These are phyloP conservation scores for Boletus sensibilis DNA, from an alignment of 768 basidiomycete species.

Conservation along the genomic window DNA sequence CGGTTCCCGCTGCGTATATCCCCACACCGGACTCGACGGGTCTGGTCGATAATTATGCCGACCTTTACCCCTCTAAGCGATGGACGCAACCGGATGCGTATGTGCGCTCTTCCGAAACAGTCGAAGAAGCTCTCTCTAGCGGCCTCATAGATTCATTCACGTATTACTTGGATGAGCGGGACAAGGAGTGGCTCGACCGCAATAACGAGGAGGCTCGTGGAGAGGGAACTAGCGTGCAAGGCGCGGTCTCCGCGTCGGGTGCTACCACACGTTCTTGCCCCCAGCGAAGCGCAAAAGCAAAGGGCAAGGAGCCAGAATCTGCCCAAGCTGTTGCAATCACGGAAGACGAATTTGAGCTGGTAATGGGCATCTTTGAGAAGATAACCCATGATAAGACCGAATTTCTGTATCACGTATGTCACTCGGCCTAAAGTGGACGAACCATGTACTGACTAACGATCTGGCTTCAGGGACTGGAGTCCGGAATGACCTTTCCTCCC, in stretches of 20 bases:
- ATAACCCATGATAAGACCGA: slow-evolving; percentile 87
- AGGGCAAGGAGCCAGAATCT: slow-evolving; percentile 80
- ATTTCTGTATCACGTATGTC: slow-evolving; percentile 83
- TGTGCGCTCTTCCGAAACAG: slow-evolving; percentile 79
- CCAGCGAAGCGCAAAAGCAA: slow-evolving; percentile 69
- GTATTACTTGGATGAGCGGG: slow-evolving; percentile 95
- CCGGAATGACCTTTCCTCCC: slow-evolving; percentile 66
- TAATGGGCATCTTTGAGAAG: slow-evolving; percentile 94
- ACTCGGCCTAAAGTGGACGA: background rate
- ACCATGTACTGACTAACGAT: background rate
- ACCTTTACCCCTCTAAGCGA: slow-evolving; percentile 63
- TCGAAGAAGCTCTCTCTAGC: slow-evolving; percentile 68
- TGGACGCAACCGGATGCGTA: slow-evolving; percentile 82
- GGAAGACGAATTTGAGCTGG: slow-evolving; percentile 92
- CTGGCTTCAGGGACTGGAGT: slow-evolving; percentile 53
- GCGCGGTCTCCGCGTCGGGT: slow-evolving; percentile 53
- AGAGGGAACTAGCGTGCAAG: slow-evolving; percentile 80
- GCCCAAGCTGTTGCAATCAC: slow-evolving; percentile 63
- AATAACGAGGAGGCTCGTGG: slow-evolving; percentile 86
- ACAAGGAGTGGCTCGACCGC: slow-evolving; percentile 91
- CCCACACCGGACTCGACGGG: slow-evolving; percentile 92
- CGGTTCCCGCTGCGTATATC: slow-evolving; percentile 66
- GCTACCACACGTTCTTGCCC: slow-evolving; percentile 55
- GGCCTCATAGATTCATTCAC: slow-evolving; percentile 74
- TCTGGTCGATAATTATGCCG: slow-evolving; percentile 71